A percentile compares a stretch with the other conserved stretches of the same genome.
Evolutionary conservation across 192 early-diverging fungal species (phyloP).

Genomic region (Cladochytrium replicatum): DNA sequence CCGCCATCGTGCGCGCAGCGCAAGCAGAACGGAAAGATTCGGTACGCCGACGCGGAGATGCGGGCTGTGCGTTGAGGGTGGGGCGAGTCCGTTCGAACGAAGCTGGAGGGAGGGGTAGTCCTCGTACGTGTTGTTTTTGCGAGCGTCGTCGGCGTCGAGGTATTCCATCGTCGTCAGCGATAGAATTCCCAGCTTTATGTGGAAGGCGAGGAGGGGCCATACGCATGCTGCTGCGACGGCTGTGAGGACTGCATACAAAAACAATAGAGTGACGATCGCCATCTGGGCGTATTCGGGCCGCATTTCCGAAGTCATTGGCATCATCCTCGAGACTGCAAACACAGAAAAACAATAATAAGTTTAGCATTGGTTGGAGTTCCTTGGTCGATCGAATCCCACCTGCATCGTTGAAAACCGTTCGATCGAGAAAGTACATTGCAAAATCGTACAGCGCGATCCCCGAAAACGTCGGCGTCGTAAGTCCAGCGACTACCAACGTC

Average conservation of each 20-base stretch:
- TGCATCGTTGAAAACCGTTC: background rate
- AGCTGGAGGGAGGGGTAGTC: background rate
- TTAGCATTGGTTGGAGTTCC: too few relatives aligned
- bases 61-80: background rate
- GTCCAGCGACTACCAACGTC: conserved; percentile 8
- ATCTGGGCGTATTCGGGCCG: background rate
- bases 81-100: background rate
- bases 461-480: conserved; percentile 8
- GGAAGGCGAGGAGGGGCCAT: background rate
- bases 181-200: background rate
- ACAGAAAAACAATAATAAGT: background rate
- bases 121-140: background rate
- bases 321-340: background rate
- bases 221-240: background rate
- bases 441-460: conserved; percentile 17
- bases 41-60: background rate
- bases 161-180: background rate
- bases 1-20: background rate
- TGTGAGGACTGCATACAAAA: background rate
- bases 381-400: too few relatives aligned
- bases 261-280: background rate
- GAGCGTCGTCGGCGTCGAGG: background rate
- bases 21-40: background rate
- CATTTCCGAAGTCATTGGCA: background rate
- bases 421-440: conserved; percentile 21